Percentiles rank a stretch among this genome's conserved stretches.
Evolutionary conservation across 495 filamentous ascomycete genomes (phyloP).

Genomic region (Apodospora peruviana): DNA sequence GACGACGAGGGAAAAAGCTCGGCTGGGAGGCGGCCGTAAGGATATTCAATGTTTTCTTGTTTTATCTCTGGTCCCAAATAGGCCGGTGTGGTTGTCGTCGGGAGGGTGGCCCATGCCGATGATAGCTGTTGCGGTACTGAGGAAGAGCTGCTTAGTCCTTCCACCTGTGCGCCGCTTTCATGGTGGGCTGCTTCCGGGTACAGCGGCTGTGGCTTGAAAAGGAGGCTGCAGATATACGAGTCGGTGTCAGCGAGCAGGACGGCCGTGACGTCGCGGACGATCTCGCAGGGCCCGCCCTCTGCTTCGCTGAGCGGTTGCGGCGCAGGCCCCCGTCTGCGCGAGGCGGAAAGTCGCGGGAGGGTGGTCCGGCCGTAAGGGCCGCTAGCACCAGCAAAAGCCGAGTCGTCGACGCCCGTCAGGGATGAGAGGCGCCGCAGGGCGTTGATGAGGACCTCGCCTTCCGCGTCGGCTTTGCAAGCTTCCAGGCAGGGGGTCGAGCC

Average conservation of each 20-base stretch:
- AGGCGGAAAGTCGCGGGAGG: background rate
- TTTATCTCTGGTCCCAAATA: too few relatives aligned
- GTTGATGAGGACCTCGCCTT: conserved; percentile 15
- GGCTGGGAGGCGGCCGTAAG: conserved; percentile 2
- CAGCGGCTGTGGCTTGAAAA: conserved; percentile 14
- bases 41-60: background rate
- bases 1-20: conserved; percentile 10
- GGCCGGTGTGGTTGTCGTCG: background rate
- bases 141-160: background rate
- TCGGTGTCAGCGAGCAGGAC: conserved; percentile 15
- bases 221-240: conserved; percentile 12
- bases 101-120: background rate
- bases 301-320: background rate
- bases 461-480: conserved; percentile 19
- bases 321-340: background rate
- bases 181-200: background rate
- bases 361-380: background rate
- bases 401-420: background rate
- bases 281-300: too few relatives aligned
- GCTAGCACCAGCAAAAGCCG: too few relatives aligned
- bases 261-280: background rate
- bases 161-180: background rate
- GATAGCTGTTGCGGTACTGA: too few relatives aligned
- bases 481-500: conserved; percentile 11
- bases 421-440: conserved; percentile 12